Conservation (phyloP, 176 grass and related monocot genomes). For the Elymus sibiricus region DNA sequence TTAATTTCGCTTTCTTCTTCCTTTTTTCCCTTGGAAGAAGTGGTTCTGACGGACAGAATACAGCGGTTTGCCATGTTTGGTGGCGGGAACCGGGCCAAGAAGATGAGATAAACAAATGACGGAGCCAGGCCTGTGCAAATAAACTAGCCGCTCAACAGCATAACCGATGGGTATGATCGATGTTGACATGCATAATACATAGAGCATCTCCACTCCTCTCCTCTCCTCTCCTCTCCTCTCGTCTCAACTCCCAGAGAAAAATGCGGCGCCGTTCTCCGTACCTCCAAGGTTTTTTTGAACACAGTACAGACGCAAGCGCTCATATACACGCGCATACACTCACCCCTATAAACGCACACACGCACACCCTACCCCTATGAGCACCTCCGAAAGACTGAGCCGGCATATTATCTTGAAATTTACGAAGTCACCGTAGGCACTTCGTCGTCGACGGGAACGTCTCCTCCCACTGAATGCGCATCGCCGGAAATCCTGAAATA, state of each 20-base stretch:
- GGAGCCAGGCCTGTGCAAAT: not conserved
- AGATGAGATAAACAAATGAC: slow-evolving; percentile 38
- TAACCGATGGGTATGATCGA: not conserved
- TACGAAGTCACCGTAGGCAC: too few species aligned
- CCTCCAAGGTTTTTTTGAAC: not conserved
- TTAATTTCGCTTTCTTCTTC: not conserved
- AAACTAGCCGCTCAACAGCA: slow-evolving; percentile 19
- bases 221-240: not conserved
- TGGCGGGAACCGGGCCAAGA: not conserved
- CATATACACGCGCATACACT: too few species aligned
- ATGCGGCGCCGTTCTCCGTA: not conserved
- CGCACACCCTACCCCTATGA: too few species aligned
- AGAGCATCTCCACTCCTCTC: not conserved
- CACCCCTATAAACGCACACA: too few species aligned
- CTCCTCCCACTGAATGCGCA: too few species aligned
- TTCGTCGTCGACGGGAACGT: too few species aligned
- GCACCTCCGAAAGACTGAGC: too few species aligned
- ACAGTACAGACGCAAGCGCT: too few species aligned
- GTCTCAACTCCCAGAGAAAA: not conserved
- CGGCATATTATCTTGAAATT: too few species aligned
- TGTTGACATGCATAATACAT: not conserved
- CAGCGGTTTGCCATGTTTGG: slow-evolving; percentile 14
- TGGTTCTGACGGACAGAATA: not conserved
- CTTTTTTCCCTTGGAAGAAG: not conserved
- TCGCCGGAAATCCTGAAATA: too few species aligned